phyloP scores from a whole-genome alignment of 257 asterid species.

The Striga asiatica region DNA sequence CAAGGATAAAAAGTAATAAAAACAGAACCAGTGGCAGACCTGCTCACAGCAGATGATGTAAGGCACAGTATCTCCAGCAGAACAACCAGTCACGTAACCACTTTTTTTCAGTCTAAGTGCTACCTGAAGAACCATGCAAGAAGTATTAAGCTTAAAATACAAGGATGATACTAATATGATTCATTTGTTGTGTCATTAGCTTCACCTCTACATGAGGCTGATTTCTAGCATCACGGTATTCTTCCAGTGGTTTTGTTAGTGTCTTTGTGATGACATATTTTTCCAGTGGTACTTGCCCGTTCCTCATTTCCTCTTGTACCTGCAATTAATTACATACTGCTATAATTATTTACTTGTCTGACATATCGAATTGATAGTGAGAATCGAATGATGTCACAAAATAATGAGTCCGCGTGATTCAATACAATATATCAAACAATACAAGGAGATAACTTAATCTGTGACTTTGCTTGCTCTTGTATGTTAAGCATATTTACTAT shows the following conservation, averaged over 20 bases:
- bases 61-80: constrained; percentile 95
- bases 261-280: constrained; percentile 87
- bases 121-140: constrained; percentile 39
- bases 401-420: not conserved
- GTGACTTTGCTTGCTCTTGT: not conserved
- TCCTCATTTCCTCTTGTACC: constrained; percentile 93
- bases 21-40: constrained; percentile 27
- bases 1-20: constrained; percentile 3
- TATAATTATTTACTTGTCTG: too few relatives aligned
- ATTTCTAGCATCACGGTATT: constrained; percentile 85
- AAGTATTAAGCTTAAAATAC: constrained; percentile 12
- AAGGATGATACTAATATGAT: not conserved
- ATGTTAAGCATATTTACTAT: not conserved
- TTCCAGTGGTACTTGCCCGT: constrained; percentile 72
- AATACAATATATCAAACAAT: constrained; percentile 1
- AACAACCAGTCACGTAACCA: constrained; percentile 85
- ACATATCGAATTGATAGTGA: not conserved
- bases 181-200: constrained; percentile 18
- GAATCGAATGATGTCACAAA: constrained; percentile 2
- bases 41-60: constrained; percentile 89
- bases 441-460: not conserved
- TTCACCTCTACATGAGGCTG: constrained; percentile 98
- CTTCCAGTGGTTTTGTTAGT: constrained; percentile 88
- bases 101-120: constrained; percentile 84
- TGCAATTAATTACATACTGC: constrained; percentile 33